Percentiles rank a stretch among this genome's conserved stretches.
phyloP scores from a whole-genome alignment of 495 filamentous ascomycete genomes.

The Aspergillus homomorphus region DNA sequence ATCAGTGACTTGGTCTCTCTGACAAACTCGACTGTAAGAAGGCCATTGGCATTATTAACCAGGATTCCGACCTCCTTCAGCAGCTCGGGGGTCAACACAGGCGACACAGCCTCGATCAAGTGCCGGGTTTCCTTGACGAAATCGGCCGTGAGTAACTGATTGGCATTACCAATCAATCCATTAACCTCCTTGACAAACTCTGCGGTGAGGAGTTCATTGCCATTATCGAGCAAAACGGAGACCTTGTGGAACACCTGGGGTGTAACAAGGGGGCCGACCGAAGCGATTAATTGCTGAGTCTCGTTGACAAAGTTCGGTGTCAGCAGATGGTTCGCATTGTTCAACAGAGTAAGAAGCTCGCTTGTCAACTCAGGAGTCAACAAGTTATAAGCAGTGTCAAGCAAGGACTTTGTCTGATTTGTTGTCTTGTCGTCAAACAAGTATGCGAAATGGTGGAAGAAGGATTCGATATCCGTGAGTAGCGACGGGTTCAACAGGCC shows the following conservation, averaged over 20 bases:
- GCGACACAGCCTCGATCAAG: conserved; percentile 29
- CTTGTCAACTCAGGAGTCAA: conserved; percentile 27
- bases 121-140: conserved; percentile 43
- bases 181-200: conserved; percentile 37
- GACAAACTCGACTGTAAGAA: conserved; percentile 31
- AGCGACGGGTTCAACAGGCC: conserved; percentile 42
- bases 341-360: conserved; percentile 32
- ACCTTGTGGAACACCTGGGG: conserved; percentile 34
- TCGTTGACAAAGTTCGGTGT: conserved; percentile 36
- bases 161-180: conserved; percentile 42
- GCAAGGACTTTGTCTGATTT: conserved; percentile 33
- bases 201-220: conserved; percentile 27
- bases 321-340: conserved; percentile 35
- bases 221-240: conserved; percentile 29
- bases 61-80: conserved; percentile 34
- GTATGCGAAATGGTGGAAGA: conserved; percentile 44
- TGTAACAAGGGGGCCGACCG: conserved; percentile 33
- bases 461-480: conserved; percentile 40
- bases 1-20: conserved; percentile 26
- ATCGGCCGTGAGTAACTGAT: conserved; percentile 35
- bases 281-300: conserved; percentile 29
- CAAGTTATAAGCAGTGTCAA: conserved; percentile 27
- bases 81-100: conserved; percentile 24
- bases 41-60: conserved; percentile 34
- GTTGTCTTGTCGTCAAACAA: conserved; percentile 43